Base-by-base conservation (phyloP, 768 basidiomycete genomes). In the Lepiota subincarnata region DNA sequence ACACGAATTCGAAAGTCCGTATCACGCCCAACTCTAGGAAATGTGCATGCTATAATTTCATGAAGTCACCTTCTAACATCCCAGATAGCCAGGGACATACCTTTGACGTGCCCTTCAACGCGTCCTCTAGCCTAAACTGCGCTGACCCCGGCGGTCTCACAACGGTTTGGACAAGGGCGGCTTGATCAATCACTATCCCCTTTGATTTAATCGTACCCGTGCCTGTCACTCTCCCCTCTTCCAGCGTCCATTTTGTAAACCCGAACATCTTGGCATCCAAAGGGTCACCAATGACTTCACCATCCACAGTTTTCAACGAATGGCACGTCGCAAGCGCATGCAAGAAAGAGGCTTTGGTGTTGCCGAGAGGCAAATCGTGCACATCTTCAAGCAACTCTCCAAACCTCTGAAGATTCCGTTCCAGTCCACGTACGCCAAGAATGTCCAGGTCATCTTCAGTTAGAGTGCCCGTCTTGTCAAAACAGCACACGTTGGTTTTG, bases 391-490 rank as follows among this genome's bases (percentile, higher is more conserved):
- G 74, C 34, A 98, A 81, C 65, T 99, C 96, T 16, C 94, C 92
- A 69, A 98, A 98, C 38, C 83, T 79, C 50, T 85, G 81, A 6
- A 74, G 79, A 43, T 75, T 78, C 40, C 91, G 83, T 55, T 96
- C 94, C 39, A 91, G 80, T 5, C 83, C 83, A 41, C 96, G 87
- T 14, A 97, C 87, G 13, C 97, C 97, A 42, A 99, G 84, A 41
- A 99, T 93, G 65, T 99, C 97, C 45, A 99, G 77, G 0, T 96
- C 97, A 59, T 99, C 97, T 69, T 99, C 97, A 1, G 97, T 99
- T 19, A 99, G 77, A 7, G 97, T 99, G 6, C 97, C 97, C 1
- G 97, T 99, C 72, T 99, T 99, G 75, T 99, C 97, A 63, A 99
- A 99, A 65, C 95, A 98, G 62, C 93, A 93, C 8, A 98, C 87